Base-by-base conservation (phyloP, 768 basidiomycete species). In the Amanita jacksonii region DNA sequence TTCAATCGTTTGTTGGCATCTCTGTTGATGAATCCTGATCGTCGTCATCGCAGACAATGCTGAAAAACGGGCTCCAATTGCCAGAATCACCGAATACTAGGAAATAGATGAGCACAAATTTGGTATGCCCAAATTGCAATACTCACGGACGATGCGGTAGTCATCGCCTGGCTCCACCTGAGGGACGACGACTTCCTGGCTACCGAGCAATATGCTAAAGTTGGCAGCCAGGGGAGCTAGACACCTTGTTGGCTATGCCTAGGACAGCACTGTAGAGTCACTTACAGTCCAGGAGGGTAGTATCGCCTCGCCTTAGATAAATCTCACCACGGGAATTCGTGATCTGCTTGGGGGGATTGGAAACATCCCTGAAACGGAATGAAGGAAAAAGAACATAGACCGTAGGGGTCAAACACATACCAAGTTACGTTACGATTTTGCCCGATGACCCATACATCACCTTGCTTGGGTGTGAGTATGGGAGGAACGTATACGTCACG, bases 61-160 rank as follows among this genome's bases (percentile, higher is more conserved):
- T 34, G 43, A 54, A 52, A 1, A 2, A n/a, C 15, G 40, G 36
- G 32, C 53, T 54, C 43, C 43, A 54, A 40, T 69, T 56, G 9
- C 67, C 67, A 37, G 67, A 69, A 52, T 68, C 68, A 16, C 68
- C 67, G 33, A 68, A 55, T 28, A 68, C 67, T 69, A 30, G n/a
- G n/a, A n/a, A n/a, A n/a, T n/a, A n/a, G n/a, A n/a, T n/a, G n/a
- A n/a, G n/a, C n/a, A n/a, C n/a, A n/a, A n/a, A n/a, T n/a, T n/a
- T n/a, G n/a, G n/a, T n/a, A n/a, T n/a, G n/a, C n/a, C n/a, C n/a
- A 1, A 12, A n/a, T 23, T 24, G 30, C 15, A 28, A 31, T 43
- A 58, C 57, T 45, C 40, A 58, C 57, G 46, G 43, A 49, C 55
- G 31, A 57, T 41, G 16, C 31, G n/a, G 38, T 54, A 54, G n/a